These are phyloP conservation scores for Globisporangium nunn DNA, from an alignment of 352 stramenopile genomes.

Conservation along the genomic window DNA sequence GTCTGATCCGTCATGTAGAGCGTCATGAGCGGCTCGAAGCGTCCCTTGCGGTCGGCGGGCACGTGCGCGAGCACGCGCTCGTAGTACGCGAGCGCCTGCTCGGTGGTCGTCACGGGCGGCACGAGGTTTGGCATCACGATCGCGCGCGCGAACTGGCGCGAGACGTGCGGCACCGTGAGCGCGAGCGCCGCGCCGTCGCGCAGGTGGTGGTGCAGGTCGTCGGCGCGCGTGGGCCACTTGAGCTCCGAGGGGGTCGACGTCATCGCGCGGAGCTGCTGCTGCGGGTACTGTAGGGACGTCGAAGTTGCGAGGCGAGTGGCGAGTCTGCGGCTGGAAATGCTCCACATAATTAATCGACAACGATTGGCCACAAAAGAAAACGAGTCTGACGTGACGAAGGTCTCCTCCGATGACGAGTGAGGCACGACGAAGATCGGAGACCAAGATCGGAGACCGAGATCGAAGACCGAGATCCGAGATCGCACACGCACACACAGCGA, in stretches of 20 bases:
- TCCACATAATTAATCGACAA: conserved; percentile 1
- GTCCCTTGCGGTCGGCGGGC: conserved; percentile 34
- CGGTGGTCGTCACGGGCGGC: conserved; percentile 94
- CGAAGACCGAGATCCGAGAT: too few relatives aligned
- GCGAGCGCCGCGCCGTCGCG: conserved; percentile 83
- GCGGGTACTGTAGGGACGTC: background rate
- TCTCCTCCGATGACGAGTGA: too few relatives aligned
- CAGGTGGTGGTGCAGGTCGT: conserved; percentile 98
- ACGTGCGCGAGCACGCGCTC: conserved; percentile 90
- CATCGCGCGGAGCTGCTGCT: background rate
- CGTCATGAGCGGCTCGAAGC: conserved; percentile 95
- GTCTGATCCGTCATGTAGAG: conserved; percentile 99
- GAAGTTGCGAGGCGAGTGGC: conserved; percentile 2
- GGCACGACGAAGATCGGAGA: too few relatives aligned
- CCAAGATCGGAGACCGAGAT: too few relatives aligned
- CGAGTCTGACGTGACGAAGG: too few relatives aligned
- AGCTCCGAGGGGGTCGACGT: conserved; percentile 15
- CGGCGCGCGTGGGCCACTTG: conserved; percentile 54
- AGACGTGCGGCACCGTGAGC: conserved; percentile 78
- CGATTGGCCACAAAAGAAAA: too few relatives aligned
- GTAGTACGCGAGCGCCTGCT: conserved; percentile 94
- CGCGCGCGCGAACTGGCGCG: conserved; percentile 76
- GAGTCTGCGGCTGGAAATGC: conserved; percentile 9
- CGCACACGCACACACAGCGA: too few relatives aligned
- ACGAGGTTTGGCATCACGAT: conserved; percentile 99